Evolutionary conservation across 179 eudicot genomes (phyloP), one percentile per base, ranked within the genome.

Genomic region (Heliamphora pulchella): DNA sequence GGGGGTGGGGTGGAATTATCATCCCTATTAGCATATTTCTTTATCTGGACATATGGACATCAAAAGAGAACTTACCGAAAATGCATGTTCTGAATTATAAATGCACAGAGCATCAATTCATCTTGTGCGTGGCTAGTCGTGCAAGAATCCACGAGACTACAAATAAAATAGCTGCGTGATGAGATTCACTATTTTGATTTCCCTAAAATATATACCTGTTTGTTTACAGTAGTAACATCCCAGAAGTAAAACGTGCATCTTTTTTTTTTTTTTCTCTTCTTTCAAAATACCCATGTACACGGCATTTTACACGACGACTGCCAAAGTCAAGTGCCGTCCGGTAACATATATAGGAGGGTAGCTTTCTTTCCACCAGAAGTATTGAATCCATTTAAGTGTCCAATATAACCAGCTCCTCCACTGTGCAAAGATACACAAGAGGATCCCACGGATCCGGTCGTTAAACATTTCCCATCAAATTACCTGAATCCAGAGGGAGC

Each of bases 401-500:
- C 11, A 3, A 73, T 20, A 61, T 20, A 50, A 51, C 22, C 20
- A 55, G 64, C 64, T 31, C 64, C 64, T 74, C 48, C 64, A 31
- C 39, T 31, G 64, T 54, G 77, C 22, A 55, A 54, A 41, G 43
- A 11, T 22, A 20, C 44, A 18, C 5, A 15, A 10, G 48, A 13
- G 7, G 39, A 50, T 3, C 18, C 57, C 39, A 2, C 8, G 20
- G n/a, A 8, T 20, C 57, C 18, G 31, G 51, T 4, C 18, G 5
- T 22, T n/a, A n/a, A n/a, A n/a, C n/a, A n/a, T n/a, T n/a, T n/a
- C n/a, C n/a, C n/a, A n/a, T n/a, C n/a, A n/a, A n/a, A 74, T 87
- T 83, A 92, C 85, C 92, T 83, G 76, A 86, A 85, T 43, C 93
- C 91, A 11, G 93, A 85, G 11, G 94, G 92, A 77, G 91, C 84